Evolutionary conservation across 306 rosid species (phyloP).

Genomic region (Vigna nakashimae): DNA sequence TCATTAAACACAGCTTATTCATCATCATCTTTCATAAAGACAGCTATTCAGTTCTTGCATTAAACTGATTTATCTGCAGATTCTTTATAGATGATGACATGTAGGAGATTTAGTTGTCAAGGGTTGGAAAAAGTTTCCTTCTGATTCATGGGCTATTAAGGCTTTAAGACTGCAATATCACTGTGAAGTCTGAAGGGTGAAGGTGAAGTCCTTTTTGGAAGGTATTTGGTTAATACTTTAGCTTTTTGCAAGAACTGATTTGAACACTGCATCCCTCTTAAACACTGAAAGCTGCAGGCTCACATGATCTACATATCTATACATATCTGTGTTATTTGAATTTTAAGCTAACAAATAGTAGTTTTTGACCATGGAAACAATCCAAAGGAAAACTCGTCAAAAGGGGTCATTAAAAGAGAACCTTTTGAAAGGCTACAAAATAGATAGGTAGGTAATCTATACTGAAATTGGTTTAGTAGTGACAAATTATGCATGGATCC

Average conservation of each 20-base stretch:
- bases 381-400: constrained; percentile 20
- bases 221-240: constrained; percentile 42
- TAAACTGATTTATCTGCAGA: constrained; percentile 11
- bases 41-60: background rate
- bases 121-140: background rate
- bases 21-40: background rate
- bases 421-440: constrained; percentile 24
- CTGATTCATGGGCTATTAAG: constrained; percentile 1
- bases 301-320: background rate
- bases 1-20: background rate
- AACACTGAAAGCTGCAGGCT: constrained; percentile 29
- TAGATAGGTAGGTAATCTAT: background rate
- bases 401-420: background rate
- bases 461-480: constrained; percentile 22
- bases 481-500: background rate
- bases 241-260: constrained; percentile 11
- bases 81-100: constrained; percentile 35
- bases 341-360: background rate
- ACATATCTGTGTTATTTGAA: background rate
- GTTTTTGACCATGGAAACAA: background rate
- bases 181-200: background rate
- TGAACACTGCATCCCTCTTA: background rate
- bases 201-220: constrained; percentile 22
- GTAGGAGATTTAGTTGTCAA: constrained; percentile 36
- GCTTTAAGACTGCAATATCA: constrained; percentile 37